Base-by-base conservation (phyloP, 2,329 filamentous ascomycete genomes). In the Trichoderma koningii region DNA sequence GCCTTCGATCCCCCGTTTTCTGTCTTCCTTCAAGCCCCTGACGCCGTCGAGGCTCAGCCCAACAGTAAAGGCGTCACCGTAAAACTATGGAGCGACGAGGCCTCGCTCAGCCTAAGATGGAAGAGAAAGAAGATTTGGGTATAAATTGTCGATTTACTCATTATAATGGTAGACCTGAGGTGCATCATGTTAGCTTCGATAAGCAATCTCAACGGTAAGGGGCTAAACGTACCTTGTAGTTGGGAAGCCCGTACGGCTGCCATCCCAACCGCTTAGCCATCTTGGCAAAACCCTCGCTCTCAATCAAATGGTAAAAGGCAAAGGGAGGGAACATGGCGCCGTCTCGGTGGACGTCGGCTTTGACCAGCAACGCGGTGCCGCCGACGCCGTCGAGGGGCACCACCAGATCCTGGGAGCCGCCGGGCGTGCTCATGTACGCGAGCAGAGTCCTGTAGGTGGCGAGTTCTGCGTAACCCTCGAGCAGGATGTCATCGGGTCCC, bases 241-340 rank as follows among this genome's bases (percentile, higher is more conserved):
- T 97, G 48, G 95, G 95, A 73, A 98, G 80, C n/a, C 95, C 95
- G 70, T 85, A 92, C 66, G 91, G 86, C 67, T 89, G 84, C 88
- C 93, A 97, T 55, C 93, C 93, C 73, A 99, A 77, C 69, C 95
- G 83, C 76, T 87, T 89, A 14, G 93, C 93, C 95, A 99, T 99
- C 80, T 94, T 97, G 19, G 95, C 93, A 73, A 99, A 99, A 0
- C 95, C 95, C 74, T 99, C 95, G 0, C 95, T 98, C 82, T 99
- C 95, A 67, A 99, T 96, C 67, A 99, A 83, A 77, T 99, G 90
- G 75, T 97, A 98, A 75, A 99, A 99, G 3, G 94, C 80, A 75
- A 99, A 99, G 0, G 95, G 87, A 19, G 95, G 95, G 80, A 99
- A 99, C 94, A 98, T 99, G 75, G 95, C 94, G 21, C 95, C 95